Base-by-base conservation (phyloP, 805 yeast species). In the Candida ovalis region DNA sequence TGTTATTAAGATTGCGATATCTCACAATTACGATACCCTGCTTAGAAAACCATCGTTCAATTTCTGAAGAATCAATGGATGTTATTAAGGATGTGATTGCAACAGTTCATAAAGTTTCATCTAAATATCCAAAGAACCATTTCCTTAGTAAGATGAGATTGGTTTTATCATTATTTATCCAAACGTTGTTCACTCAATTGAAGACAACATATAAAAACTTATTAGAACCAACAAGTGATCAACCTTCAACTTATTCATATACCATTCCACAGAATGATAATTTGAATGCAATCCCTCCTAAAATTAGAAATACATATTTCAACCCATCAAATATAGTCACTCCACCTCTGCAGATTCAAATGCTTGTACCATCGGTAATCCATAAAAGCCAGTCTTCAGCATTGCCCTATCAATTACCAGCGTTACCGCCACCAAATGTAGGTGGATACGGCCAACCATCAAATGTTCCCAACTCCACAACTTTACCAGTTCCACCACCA, bases 131-230 rank as follows among this genome's bases (percentile, higher is more conserved):
- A 2, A 67, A 64, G 46, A 82, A 82, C 60, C 72, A 72, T 56
- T 74, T 76, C 45, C 62, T 83, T 46, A 71, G 71, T 52, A 83
- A 81, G 58, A 72, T 77, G 58, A 70, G 79, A 47, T 70, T 82
- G 44, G 80, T 83, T 24, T 64, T 83, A 24, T 78, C 80, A 18
- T 63, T 83, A 27, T 83, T 82, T 54, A 71, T 78, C 15, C 85
- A 81, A 56, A 81, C 87, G 0, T 83, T 82, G 60, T 74, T 77
- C 1, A 74, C 75, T 33, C 85, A 81, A 60, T 73, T 82, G 48
- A 63, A 62, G 28, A 43, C 47, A 8, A 54, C 62, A 3, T 59
- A 56, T 19, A 48, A 47, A 17, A 19, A 45, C 4, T 30, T 57
- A 19, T 43, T 45, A 2, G 51, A 47, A 17, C 52, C 51, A 44